These are phyloP conservation scores for Dactylellina cionopaga DNA, from an alignment of 2,329 filamentous ascomycete genomes.

Conservation along the genomic window DNA sequence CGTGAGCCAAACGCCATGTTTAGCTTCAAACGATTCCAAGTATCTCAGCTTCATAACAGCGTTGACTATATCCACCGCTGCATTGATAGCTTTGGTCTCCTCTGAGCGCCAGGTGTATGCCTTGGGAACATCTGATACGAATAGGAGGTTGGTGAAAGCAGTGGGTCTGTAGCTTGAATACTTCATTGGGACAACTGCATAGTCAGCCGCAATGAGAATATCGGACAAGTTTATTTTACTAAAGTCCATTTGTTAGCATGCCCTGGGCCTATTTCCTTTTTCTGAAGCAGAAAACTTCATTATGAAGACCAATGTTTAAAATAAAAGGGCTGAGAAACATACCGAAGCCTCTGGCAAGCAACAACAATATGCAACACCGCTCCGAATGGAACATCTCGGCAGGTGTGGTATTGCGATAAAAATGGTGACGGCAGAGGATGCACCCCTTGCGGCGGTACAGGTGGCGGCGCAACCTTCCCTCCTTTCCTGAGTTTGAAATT, in stretches of 20 bases:
- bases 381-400: slow-evolving; percentile 56
- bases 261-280: no score
- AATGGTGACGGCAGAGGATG: slow-evolving; percentile 56
- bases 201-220: slow-evolving; percentile 55
- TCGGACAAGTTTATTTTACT: slow-evolving; percentile 55
- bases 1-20: slow-evolving; percentile 55
- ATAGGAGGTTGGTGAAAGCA: slow-evolving; percentile 56
- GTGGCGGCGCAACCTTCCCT: slow-evolving; percentile 8
- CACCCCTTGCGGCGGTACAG: slow-evolving; percentile 14
- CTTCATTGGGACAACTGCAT: slow-evolving; percentile 50
- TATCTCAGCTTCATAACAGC: slow-evolving; percentile 54
- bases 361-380: slow-evolving; percentile 56
- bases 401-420: slow-evolving; percentile 55
- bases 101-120: slow-evolving; percentile 56
- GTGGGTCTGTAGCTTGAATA: slow-evolving; percentile 52
- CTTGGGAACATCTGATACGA: slow-evolving; percentile 57
- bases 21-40: slow-evolving; percentile 53
- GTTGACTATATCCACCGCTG: slow-evolving; percentile 53
- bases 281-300: no score
- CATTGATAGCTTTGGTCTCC: slow-evolving; percentile 54
- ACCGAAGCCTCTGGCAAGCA: slow-evolving; percentile 57
- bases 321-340: not conserved
- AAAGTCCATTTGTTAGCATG: no score
- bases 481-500: slow-evolving; percentile 32
- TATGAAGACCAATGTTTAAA: no score